phyloP scores from a whole-genome alignment of 2,329 filamentous ascomycete genomes.

The Mycosphaerella arachidis region DNA sequence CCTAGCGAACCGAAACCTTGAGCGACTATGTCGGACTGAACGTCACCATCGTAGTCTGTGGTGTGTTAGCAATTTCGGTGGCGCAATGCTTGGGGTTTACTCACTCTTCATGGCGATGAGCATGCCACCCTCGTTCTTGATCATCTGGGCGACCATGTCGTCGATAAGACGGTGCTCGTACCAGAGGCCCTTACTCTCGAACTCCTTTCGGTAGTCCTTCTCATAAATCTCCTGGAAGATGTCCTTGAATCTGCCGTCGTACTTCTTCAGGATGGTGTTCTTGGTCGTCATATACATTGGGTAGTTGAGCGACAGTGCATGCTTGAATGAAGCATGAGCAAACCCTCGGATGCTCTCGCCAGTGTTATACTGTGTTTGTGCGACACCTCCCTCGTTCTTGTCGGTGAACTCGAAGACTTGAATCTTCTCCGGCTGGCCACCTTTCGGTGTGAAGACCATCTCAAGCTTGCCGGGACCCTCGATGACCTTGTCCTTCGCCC shows the following conservation, averaged over 20 bases:
- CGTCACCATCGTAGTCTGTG: conserved; percentile 94
- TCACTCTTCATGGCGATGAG: conserved; percentile 97
- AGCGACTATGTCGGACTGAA: conserved; percentile 96
- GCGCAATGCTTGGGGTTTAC: conserved; percentile 31
- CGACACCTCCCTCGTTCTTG: conserved; percentile 67
- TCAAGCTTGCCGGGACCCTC: conserved; percentile 79
- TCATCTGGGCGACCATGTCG: conserved; percentile 99
- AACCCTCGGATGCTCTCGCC: conserved; percentile 92
- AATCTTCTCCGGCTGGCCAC: conserved; percentile 76
- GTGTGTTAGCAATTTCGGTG: conserved; percentile 15
- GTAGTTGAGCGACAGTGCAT: conserved; percentile 77
- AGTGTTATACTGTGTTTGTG: conserved; percentile 97
- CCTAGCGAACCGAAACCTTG: conserved; percentile 97
- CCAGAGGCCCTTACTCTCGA: conserved; percentile 92
- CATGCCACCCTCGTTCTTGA: conserved; percentile 95
- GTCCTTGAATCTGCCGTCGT: conserved; percentile 98
- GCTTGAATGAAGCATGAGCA: conserved; percentile 94
- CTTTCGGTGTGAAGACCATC: conserved; percentile 87
- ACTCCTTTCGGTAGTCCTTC: conserved; percentile 75
- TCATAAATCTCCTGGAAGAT: conserved; percentile 98
- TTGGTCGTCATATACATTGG: conserved; percentile 99
- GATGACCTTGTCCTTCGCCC: conserved; percentile 86
- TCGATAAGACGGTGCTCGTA: conserved; percentile 99
- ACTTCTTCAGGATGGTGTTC: conserved; percentile 99
- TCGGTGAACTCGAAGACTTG: conserved; percentile 87